These are phyloP conservation scores for Diplodia sapinea DNA, from an alignment of 2,329 filamentous ascomycete genomes.

Conservation along the genomic window DNA sequence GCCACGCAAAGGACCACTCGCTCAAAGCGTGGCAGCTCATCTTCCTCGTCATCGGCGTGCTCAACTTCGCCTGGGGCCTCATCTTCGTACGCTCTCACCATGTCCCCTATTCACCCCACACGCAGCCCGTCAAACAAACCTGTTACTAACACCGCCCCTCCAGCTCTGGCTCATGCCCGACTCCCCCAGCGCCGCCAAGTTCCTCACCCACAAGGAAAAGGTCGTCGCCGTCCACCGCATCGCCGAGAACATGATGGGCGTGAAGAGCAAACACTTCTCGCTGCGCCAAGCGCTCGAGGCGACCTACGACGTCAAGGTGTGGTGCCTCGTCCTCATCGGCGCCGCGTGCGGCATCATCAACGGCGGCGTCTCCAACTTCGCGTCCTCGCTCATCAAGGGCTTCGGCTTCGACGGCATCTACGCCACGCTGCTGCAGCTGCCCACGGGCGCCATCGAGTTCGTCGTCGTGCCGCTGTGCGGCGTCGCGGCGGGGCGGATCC, in stretches of 20 bases:
- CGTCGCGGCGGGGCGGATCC: conserved; percentile 43
- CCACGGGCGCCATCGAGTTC: conserved; percentile 53
- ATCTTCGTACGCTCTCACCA: conserved; percentile 37
- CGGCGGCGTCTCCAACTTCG: conserved; percentile 59
- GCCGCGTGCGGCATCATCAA: conserved; percentile 56
- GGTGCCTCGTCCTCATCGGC: conserved; percentile 50
- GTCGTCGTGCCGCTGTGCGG: conserved; percentile 48
- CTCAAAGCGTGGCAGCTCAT: conserved; percentile 47
- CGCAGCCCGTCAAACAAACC: no score
- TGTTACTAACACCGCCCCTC: no score
- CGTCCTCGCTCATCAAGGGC: conserved; percentile 54
- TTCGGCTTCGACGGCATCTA: conserved; percentile 51
- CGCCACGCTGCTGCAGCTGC: conserved; percentile 52
- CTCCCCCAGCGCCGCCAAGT: conserved; percentile 44
- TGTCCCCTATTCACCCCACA: not conserved
- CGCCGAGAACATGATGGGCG: conserved; percentile 50
- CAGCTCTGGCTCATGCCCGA: conserved; percentile 47
- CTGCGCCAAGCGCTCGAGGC: conserved; percentile 49
- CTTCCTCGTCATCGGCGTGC: conserved; percentile 46
- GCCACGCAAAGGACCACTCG: conserved; percentile 38
- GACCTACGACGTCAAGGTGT: conserved; percentile 48
- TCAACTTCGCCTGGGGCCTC: conserved; percentile 47
- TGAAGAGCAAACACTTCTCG: conserved; percentile 50
- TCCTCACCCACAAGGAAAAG: conserved; percentile 48
- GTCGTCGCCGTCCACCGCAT: conserved; percentile 51